These are phyloP conservation scores for Puccinia coronata DNA, from an alignment of 1,284 basidiomycete genomes.

Conservation along the genomic window DNA sequence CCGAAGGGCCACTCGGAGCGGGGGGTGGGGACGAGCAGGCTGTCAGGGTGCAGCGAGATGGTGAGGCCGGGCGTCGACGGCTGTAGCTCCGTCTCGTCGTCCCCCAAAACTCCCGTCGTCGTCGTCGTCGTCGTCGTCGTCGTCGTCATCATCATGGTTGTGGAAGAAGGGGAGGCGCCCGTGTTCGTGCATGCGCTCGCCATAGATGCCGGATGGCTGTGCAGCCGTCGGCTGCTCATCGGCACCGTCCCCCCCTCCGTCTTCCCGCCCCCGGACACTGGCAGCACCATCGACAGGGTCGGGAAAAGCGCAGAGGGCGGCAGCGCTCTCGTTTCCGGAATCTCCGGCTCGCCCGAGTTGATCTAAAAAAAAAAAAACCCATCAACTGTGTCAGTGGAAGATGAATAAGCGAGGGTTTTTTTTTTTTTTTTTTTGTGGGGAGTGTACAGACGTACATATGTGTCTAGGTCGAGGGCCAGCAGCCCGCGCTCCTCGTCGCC, in stretches of 20 bases:
- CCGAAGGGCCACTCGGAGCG: slow-evolving; percentile 31
- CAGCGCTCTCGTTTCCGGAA: slow-evolving; percentile 10
- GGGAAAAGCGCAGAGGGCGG: slow-evolving; percentile 33
- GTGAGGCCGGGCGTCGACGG: not conserved
- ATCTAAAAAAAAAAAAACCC: slow-evolving; percentile 1
- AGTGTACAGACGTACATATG: slow-evolving; percentile 22
- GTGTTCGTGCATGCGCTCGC: too few species aligned
- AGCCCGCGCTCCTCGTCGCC: slow-evolving; percentile 30
- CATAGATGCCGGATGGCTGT: too few species aligned
- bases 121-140: not conserved
- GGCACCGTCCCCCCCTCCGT: not conserved
- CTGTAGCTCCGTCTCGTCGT: not conserved
- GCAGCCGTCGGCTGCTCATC: too few species aligned
- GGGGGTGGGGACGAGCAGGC: not conserved
- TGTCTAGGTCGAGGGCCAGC: slow-evolving; percentile 32
- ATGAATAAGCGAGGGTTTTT: not conserved
- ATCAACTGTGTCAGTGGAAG: not conserved
- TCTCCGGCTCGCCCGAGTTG: slow-evolving; percentile 31
- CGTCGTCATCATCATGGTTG: not conserved
- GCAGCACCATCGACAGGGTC: not conserved
- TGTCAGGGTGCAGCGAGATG: not conserved
- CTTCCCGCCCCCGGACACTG: too few species aligned
- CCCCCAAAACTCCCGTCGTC: too few species aligned
- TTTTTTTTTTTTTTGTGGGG: too few species aligned
- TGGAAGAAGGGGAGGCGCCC: not conserved